These are phyloP conservation scores for Cercospora sesami DNA, from an alignment of 2,329 filamentous ascomycete genomes.

Conservation along the genomic window DNA sequence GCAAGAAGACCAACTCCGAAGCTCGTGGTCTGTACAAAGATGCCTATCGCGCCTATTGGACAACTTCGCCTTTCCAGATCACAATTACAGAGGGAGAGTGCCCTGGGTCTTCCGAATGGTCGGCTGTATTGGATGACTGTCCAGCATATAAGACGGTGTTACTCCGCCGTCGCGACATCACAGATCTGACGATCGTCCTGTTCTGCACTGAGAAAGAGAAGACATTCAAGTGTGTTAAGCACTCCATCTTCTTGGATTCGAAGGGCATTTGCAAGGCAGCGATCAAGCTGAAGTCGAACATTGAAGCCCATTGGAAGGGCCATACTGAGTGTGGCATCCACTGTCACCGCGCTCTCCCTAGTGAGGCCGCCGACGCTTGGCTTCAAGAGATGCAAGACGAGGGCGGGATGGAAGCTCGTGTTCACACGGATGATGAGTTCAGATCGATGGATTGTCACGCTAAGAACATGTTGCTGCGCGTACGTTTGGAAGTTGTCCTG, in stretches of 20 bases:
- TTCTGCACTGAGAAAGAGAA: neutral
- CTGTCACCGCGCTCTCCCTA: neutral
- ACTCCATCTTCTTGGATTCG: neutral
- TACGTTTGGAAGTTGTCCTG: neutral
- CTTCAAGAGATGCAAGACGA: neutral
- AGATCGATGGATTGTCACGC: neutral
- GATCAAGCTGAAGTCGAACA: neutral
- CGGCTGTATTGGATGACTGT: too few relatives aligned
- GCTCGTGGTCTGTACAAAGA: neutral
- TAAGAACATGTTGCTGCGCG: neutral
- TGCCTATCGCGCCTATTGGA: slow-evolving; percentile 7
- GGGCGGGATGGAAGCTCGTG: neutral
- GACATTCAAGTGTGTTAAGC: neutral
- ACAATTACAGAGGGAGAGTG: too few relatives aligned
- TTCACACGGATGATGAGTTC: neutral
- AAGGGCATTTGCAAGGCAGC: neutral
- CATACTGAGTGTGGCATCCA: neutral
- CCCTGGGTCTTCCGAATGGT: neutral
- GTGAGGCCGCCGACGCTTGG: neutral
- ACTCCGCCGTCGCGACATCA: neutral
- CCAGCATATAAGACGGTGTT: neutral
- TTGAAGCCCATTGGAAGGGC: neutral
- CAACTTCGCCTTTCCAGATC: neutral
- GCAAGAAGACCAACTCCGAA: neutral
- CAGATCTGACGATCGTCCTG: neutral